phyloP scores from a whole-genome alignment of 2,329 filamentous ascomycete species.

The Talaromyces atroroseus region DNA sequence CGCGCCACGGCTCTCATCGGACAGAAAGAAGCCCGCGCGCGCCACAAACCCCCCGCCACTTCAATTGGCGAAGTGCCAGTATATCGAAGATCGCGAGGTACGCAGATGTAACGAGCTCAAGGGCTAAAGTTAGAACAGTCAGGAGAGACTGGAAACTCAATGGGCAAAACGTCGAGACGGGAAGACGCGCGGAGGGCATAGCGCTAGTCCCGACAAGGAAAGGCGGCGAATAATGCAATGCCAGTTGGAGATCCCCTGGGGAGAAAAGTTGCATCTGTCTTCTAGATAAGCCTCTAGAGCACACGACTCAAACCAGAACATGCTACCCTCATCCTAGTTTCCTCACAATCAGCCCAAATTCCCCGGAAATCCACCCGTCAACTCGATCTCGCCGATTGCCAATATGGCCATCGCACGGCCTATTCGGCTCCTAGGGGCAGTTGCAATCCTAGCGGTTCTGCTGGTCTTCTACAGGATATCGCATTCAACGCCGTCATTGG shows the following conservation, averaged over 20 bases:
- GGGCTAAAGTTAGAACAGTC: no score
- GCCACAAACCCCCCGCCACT: background rate
- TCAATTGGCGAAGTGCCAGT: background rate
- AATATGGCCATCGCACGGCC: slow-evolving; percentile 16
- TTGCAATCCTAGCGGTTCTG: slow-evolving; percentile 24
- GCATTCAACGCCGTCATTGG: slow-evolving; percentile 24
- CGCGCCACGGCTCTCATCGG: background rate
- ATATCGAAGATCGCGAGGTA: background rate
- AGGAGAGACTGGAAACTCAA: background rate
- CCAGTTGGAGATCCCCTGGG: slow-evolving; percentile 3
- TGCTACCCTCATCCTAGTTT: background rate
- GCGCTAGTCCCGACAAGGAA: slow-evolving; percentile 7
- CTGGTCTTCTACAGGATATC: slow-evolving; percentile 65
- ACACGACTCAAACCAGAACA: background rate
- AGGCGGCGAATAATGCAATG: background rate
- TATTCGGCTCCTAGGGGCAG: slow-evolving; percentile 14
- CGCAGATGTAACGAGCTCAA: background rate
- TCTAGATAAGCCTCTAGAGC: background rate
- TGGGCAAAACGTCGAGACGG: background rate
- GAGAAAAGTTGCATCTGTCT: background rate
- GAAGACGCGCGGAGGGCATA: background rate
- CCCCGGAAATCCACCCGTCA: background rate
- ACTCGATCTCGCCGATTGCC: slow-evolving; percentile 8
- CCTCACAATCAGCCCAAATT: background rate
- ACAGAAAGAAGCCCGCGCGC: background rate